These are phyloP conservation scores for Hymenoscyphus fructigenus DNA, from an alignment of 2,329 filamentous ascomycete genomes.

Conservation along the genomic window DNA sequence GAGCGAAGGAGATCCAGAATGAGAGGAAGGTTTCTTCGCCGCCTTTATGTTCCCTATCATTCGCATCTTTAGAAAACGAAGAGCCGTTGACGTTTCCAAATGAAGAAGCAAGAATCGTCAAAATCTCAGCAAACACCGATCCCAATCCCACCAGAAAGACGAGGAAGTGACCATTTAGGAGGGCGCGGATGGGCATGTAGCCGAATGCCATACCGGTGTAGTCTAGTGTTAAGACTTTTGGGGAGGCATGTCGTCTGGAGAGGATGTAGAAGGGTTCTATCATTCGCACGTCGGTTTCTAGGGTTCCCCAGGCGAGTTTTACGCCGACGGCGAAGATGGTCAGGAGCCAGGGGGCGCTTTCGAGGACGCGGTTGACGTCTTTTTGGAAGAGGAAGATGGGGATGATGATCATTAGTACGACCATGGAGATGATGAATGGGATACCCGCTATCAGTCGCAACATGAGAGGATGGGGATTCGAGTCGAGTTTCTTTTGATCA, in stretches of 20 bases:
- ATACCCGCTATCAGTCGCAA: slow-evolving; percentile 59
- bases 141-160: slow-evolving; percentile 69
- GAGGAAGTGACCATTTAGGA: slow-evolving; percentile 62
- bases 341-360: slow-evolving; percentile 63
- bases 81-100: slow-evolving; percentile 64
- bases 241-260: slow-evolving; percentile 62
- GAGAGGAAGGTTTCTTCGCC: slow-evolving; percentile 61
- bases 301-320: slow-evolving; percentile 66
- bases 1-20: slow-evolving; percentile 64
- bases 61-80: slow-evolving; percentile 49
- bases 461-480: slow-evolving; percentile 69
- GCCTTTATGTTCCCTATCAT: slow-evolving; percentile 39
- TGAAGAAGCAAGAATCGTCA: slow-evolving; percentile 67
- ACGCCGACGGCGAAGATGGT: slow-evolving; percentile 65
- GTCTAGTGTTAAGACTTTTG: slow-evolving; percentile 67
- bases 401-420: slow-evolving; percentile 57
- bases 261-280: slow-evolving; percentile 75
- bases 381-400: slow-evolving; percentile 61
- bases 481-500: slow-evolving; percentile 45
- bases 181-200: slow-evolving; percentile 60
- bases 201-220: slow-evolving; percentile 72
- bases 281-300: slow-evolving; percentile 70
- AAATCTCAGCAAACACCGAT: slow-evolving; percentile 69
- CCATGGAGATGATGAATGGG: slow-evolving; percentile 58
- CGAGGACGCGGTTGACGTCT: slow-evolving; percentile 51